These are phyloP conservation scores for Helichrysum umbraculigerum DNA, from an alignment of 129 eudicot genomes.

Conservation along the genomic window DNA sequence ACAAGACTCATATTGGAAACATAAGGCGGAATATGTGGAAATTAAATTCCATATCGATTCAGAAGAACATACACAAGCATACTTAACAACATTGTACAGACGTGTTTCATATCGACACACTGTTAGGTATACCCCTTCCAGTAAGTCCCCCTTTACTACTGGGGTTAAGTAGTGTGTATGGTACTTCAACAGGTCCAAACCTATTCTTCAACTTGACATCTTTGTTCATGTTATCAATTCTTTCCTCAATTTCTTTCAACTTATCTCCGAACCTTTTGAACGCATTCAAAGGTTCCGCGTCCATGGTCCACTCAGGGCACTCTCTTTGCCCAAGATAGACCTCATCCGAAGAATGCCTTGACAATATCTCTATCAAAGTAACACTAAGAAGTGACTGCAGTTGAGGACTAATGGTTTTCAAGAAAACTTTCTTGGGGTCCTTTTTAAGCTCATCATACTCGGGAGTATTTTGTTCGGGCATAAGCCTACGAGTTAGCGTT, in stretches of 20 bases:
- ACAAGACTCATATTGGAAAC: background rate
- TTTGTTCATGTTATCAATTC: constrained; percentile 30
- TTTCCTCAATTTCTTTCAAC: constrained; percentile 41
- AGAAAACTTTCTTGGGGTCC: constrained; percentile 32
- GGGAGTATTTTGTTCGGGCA: constrained; percentile 41
- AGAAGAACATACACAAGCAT: background rate
- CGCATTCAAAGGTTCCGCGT: constrained; percentile 39
- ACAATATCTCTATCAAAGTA: constrained; percentile 41
- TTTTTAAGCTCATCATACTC: constrained; percentile 44
- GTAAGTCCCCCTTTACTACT: constrained; percentile 45
- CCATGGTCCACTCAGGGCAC: constrained; percentile 47
- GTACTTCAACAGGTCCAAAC: constrained; percentile 37
- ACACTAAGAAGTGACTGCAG: constrained; percentile 37
- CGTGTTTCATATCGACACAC: constrained; percentile 37
- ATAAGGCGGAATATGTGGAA: background rate
- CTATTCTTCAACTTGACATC: constrained; percentile 44
- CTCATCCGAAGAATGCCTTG: constrained; percentile 51
- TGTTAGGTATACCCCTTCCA: constrained; percentile 56
- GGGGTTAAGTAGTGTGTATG: constrained; percentile 43
- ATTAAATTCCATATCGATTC: background rate
- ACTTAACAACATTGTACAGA: background rate
- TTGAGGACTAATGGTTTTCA: constrained; percentile 40
- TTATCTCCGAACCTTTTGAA: constrained; percentile 39
- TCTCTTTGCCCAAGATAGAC: constrained; percentile 52
- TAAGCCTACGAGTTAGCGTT: constrained; percentile 42